A percentile compares a stretch with the other conserved stretches of the same genome.
phyloP scores from a whole-genome alignment of 768 basidiomycete genomes.

The Boletus subcaerulescens region DNA sequence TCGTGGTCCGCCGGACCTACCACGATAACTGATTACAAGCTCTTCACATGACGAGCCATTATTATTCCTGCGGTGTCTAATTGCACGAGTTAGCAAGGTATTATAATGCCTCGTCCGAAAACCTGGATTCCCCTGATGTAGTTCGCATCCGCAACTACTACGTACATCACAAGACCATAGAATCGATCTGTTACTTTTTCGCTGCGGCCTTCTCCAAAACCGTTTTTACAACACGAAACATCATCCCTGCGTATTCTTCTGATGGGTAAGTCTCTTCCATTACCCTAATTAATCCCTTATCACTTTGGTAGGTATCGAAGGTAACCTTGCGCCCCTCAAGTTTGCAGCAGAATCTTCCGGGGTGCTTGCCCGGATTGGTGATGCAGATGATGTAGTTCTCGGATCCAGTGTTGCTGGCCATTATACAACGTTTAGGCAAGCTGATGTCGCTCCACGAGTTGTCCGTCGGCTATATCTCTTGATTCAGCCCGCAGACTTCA shows the following conservation, averaged over 20 bases:
- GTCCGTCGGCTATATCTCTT: background rate
- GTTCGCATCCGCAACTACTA: too few relatives aligned
- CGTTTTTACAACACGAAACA: background rate
- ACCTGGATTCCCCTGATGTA: background rate
- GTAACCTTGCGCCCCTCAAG: background rate
- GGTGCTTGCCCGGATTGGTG: background rate
- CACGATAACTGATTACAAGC: too few relatives aligned
- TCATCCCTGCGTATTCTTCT: background rate
- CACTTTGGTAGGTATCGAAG: background rate
- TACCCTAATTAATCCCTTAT: background rate
- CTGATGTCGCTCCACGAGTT: background rate
- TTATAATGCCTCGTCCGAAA: too few relatives aligned
- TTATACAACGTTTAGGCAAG: background rate
- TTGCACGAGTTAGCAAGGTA: too few relatives aligned
- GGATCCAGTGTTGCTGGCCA: background rate
- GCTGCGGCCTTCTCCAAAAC: background rate
- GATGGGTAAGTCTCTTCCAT: conserved; percentile 1
- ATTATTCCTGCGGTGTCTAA: too few relatives aligned
- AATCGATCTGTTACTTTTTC: background rate
- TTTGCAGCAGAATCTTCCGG: background rate
- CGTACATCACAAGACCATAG: background rate
- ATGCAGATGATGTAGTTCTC: background rate
- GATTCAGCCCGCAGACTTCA: background rate
- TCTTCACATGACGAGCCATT: too few relatives aligned
- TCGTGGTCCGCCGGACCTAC: too few relatives aligned